These are phyloP conservation scores for Breynia disticha DNA, from an alignment of 441 rosid genomes.

Conservation along the genomic window DNA sequence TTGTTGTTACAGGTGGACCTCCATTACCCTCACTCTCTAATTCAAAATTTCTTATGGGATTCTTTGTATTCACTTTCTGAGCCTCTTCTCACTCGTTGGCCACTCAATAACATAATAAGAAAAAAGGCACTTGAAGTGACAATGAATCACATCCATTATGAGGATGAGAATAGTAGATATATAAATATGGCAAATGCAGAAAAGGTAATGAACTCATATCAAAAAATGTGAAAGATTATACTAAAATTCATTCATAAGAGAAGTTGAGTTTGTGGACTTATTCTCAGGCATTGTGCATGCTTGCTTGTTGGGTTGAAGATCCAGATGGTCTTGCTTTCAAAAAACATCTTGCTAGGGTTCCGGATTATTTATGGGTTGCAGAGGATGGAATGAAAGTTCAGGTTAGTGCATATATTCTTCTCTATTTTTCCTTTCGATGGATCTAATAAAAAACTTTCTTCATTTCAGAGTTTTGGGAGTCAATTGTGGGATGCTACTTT, in stretches of 20 bases:
- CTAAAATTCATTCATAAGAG: too few species aligned
- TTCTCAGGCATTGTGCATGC: constrained; percentile 25
- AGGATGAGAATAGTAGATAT: constrained; percentile 46
- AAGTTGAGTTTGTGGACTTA: too few species aligned
- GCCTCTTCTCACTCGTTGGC: constrained; percentile 45
- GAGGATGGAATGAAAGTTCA: constrained; percentile 59
- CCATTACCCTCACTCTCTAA: constrained; percentile 33
- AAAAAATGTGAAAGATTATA: neutral
- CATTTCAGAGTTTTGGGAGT: constrained; percentile 40
- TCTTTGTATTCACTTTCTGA: constrained; percentile 31
- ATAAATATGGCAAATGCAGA: constrained; percentile 45
- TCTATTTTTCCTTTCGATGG: too few species aligned
- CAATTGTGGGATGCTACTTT: constrained; percentile 46
- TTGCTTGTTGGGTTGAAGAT: constrained; percentile 57
- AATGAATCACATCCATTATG: constrained; percentile 45
- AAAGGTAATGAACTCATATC: constrained; percentile 21
- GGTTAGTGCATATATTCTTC: constrained; percentile 14
- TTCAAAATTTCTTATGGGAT: constrained; percentile 45
- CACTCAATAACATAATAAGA: constrained; percentile 35
- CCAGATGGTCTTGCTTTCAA: constrained; percentile 39
- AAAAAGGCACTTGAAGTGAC: constrained; percentile 35
- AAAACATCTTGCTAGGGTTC: constrained; percentile 42
- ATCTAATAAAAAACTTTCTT: too few species aligned
- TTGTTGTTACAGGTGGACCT: constrained; percentile 35
- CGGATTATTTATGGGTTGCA: constrained; percentile 52